Conservation (phyloP, 163 green algal species). For the Scenedesmus sp. region DNA sequence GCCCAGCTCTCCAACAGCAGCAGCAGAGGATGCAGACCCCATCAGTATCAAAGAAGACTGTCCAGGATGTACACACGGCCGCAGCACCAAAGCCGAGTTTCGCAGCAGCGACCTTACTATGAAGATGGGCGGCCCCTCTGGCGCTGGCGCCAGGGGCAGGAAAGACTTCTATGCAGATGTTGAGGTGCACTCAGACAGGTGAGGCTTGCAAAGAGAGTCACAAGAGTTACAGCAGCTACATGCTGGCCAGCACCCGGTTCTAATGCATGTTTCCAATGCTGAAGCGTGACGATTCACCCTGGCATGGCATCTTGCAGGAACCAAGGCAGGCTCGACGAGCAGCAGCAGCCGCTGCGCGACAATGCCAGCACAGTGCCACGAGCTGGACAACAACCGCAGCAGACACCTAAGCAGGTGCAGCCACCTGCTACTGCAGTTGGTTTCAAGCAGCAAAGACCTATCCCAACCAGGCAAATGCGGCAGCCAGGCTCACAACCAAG, state of each 20-base stretch:
- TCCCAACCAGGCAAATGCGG: not conserved
- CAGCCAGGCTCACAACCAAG: not conserved
- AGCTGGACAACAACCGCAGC: not conserved
- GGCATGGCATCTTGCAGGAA: not conserved
- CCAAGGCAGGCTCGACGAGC: not conserved
- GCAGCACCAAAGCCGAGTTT: not conserved
- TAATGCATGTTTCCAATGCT: not conserved
- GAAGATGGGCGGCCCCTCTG: not conserved
- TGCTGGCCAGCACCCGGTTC: not conserved
- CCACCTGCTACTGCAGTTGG: not conserved
- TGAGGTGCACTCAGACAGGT: constrained; percentile 3
- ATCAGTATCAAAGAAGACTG: not conserved
- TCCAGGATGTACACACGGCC: not conserved
- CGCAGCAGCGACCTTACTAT: not conserved
- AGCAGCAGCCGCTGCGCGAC: not conserved
- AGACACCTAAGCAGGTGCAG: not conserved
- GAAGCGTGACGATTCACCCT: not conserved
- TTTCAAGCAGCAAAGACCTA: not conserved
- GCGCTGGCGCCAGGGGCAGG: not conserved
- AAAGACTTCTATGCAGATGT: constrained; percentile 5
- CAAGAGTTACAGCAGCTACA: not conserved
- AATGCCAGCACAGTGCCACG: not conserved
- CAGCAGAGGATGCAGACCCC: not conserved
- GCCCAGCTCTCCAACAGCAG: not conserved
- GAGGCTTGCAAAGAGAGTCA: not conserved